Evolutionary conservation across 306 rosid genomes (phyloP).

Genomic region (Begonia masoniana): DNA sequence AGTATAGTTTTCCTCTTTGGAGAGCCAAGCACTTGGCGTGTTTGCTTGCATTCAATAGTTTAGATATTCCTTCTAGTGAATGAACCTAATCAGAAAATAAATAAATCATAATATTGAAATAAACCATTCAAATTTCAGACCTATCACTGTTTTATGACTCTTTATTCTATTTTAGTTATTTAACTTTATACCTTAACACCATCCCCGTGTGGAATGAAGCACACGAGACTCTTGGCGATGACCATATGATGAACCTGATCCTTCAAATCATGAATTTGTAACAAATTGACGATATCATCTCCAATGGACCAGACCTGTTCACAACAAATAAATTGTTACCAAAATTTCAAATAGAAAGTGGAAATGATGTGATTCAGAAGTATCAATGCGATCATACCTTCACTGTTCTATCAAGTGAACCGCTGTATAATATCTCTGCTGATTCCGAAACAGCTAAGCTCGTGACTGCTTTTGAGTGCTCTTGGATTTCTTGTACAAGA

Average conservation of each 20-base stretch:
- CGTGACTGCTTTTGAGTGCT: slow-evolving; percentile 66
- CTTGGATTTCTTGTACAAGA: slow-evolving; percentile 54
- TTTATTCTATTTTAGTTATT: no score
- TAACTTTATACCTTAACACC: slow-evolving; percentile 53
- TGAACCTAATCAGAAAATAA: slow-evolving; percentile 31
- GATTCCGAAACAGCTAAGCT: slow-evolving; percentile 46
- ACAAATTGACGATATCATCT: slow-evolving; percentile 34
- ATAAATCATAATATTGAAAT: not conserved
- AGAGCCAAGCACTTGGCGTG: slow-evolving; percentile 68
- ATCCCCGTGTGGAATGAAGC: slow-evolving; percentile 66
- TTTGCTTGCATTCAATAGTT: slow-evolving; percentile 48
- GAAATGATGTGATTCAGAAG: slow-evolving; percentile 1
- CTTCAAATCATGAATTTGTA: slow-evolving; percentile 64
- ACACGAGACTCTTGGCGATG: slow-evolving; percentile 31
- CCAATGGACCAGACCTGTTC: slow-evolving; percentile 70
- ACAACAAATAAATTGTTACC: slow-evolving; percentile 10
- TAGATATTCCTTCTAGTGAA: slow-evolving; percentile 49
- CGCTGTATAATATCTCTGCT: slow-evolving; percentile 57
- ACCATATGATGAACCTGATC: slow-evolving; percentile 64
- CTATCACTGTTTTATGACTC: no score
- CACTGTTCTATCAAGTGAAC: slow-evolving; percentile 70
- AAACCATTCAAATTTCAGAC: not conserved
- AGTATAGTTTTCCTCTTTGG: slow-evolving; percentile 43
- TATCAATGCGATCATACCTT: slow-evolving; percentile 30
- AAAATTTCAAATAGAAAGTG: slow-evolving; percentile 4